Percentiles rank a stretch among this genome's conserved stretches.
Conservation (phyloP, 2,329 filamentous ascomycete species). For the Cladorrhinum sp. region DNA sequence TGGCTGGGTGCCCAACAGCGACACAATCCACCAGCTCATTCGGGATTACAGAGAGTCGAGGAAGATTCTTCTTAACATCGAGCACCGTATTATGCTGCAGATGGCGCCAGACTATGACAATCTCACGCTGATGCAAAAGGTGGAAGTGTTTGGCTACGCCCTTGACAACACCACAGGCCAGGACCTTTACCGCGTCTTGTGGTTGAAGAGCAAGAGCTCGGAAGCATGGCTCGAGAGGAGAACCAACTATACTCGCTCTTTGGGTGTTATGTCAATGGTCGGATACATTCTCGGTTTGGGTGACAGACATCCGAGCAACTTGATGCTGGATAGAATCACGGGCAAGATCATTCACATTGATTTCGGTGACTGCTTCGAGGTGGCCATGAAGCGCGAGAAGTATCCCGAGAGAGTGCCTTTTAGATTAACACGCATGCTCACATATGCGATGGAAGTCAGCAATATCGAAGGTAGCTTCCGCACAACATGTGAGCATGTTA, state of each 20-base stretch:
- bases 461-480: conserved; percentile 99
- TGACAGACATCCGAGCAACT: conserved; percentile 93
- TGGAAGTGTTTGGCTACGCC: conserved; percentile 98
- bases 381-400: conserved; percentile 99
- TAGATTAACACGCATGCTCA: conserved; percentile 96
- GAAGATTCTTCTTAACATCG: conserved; percentile 97
- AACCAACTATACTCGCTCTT: conserved; percentile 96
- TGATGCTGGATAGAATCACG: conserved; percentile 94
- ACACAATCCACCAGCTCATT: conserved; percentile 94
- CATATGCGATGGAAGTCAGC: conserved; percentile 99
- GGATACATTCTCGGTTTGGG: conserved; percentile 97
- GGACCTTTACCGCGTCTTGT: conserved; percentile 94
- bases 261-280: conserved; percentile 99
- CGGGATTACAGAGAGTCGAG: conserved; percentile 95
- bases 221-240: conserved; percentile 96
- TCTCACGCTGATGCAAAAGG: conserved; percentile 98
- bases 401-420: conserved; percentile 97
- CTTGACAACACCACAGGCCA: conserved; percentile 99
- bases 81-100: conserved; percentile 99
- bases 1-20: conserved; percentile 96
- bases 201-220: conserved; percentile 98
- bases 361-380: conserved; percentile 98
- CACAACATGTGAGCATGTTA: conserved; percentile 97
- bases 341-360: conserved; percentile 99
- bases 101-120: conserved; percentile 99